Base-by-base conservation (phyloP, 75 land plant genomes). In the Pinus taeda region DNA sequence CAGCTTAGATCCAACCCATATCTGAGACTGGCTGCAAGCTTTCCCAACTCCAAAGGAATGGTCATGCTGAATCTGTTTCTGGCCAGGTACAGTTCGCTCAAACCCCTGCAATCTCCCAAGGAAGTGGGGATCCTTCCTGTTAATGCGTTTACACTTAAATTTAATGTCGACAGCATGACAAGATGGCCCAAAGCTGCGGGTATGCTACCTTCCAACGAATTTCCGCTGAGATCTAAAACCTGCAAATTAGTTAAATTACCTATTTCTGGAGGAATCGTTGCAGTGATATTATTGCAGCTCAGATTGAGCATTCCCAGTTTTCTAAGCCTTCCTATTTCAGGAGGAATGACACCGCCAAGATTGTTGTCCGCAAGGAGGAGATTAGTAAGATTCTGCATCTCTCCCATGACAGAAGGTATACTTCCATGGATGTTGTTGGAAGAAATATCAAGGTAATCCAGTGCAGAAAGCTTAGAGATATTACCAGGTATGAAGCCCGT, bases 201-300 rank as follows among this genome's bases (percentile, higher is more conserved):
- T 12, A 92, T 92, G 5, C 66, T 39, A 1, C 92, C 96, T 57
- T 75, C 73, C 42, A 93, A 76, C 12, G 14, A 26, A 82, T 93
- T 93, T 81, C 66, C 86, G 26, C 89, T 88, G 57, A 93, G 86
- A 84, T 92, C 94, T 20, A 93, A 83, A 20, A 74, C 80, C 77
- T 85, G 87, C 0, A 93, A 76, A 15, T 57, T 13, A 0, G 60
- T 13, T 22, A 93, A 57, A 26, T 80, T 80, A 55, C 95, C 87
- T 21, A 78, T 84, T 57, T 86, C 90, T 20, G 70, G 75, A 42
- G 90, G 95, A 63, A 92, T 90, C 9, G 42, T 57, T 13, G 90
- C 93, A 37, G 29, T 57, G 72, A 92, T 86, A 14, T 39, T 57
- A 42, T 88, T 92, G 18, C 77, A n/a, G 3, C 83, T 45, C 49